These are phyloP conservation scores for Hemileccinum rubropunctum DNA, from an alignment of 768 basidiomycete species.

Conservation along the genomic window DNA sequence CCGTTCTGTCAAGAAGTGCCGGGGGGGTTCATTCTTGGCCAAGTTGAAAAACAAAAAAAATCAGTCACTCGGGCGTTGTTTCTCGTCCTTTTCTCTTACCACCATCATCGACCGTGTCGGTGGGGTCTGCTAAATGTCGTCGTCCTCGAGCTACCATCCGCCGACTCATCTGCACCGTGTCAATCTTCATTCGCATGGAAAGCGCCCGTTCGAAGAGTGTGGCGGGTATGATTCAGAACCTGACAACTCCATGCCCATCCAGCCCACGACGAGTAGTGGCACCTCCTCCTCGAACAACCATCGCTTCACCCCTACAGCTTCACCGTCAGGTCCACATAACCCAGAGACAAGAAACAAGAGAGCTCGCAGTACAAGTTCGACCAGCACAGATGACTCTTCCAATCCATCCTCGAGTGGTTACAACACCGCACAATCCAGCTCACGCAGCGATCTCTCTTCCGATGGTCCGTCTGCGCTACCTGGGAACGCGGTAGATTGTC, in stretches of 20 bases:
- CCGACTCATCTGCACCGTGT: conserved; percentile 25
- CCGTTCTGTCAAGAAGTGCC: no score
- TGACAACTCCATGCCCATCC: conserved; percentile 25
- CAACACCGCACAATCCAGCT: conserved; percentile 35
- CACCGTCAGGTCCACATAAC: conserved; percentile 25
- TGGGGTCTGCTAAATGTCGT: conserved; percentile 16
- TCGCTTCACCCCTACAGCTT: conserved; percentile 10
- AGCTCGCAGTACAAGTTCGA: conserved; percentile 52
- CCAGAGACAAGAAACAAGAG: conserved; percentile 56
- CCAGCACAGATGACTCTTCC: conserved; percentile 35
- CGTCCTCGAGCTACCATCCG: conserved; percentile 24
- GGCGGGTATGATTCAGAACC: conserved; percentile 34
- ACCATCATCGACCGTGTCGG: conserved; percentile 17
- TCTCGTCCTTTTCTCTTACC: conserved; percentile 6
- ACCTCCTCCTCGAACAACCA: conserved; percentile 19
- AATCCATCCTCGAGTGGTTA: conserved; percentile 37
- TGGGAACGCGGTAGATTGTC: conserved; percentile 14
- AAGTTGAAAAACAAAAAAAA: conserved; percentile 7
- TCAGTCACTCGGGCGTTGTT: background rate
- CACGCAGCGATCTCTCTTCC: conserved; percentile 28
- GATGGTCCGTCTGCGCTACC: conserved; percentile 15
- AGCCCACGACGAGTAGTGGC: conserved; percentile 22
- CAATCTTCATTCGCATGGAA: conserved; percentile 25
- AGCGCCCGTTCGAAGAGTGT: conserved; percentile 34
- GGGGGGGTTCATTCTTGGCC: no score